Evolutionary conservation across 1,284 basidiomycete genomes (phyloP).

Genomic region (Xerocomus nothofagi): DNA sequence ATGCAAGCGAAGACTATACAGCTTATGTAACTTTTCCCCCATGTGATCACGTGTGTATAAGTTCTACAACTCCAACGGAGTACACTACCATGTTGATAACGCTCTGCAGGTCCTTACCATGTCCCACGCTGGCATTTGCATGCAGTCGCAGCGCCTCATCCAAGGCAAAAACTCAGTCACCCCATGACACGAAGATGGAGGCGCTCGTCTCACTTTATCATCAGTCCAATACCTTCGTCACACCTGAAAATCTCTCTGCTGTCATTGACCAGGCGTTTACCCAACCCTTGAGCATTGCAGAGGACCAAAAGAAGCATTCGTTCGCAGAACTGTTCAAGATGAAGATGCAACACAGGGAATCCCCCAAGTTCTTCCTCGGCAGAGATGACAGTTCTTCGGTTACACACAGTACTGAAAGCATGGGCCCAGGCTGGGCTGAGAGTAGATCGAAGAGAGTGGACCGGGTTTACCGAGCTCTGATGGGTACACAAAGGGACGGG

Average conservation of each 20-base stretch:
- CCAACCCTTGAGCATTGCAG: slow-evolving; percentile 16
- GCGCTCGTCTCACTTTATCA: slow-evolving; percentile 74
- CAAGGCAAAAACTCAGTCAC: slow-evolving; percentile 17
- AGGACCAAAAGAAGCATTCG: slow-evolving; percentile 22
- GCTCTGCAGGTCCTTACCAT: slow-evolving; percentile 6
- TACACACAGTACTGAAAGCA: slow-evolving; percentile 13
- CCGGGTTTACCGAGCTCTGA: slow-evolving; percentile 56
- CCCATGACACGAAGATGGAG: slow-evolving; percentile 56
- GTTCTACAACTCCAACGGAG: neutral
- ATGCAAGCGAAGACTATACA: neutral
- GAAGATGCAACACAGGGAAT: slow-evolving; percentile 29
- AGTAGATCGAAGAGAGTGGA: slow-evolving; percentile 40
- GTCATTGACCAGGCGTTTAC: slow-evolving; percentile 64
- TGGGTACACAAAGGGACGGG: slow-evolving; percentile 48
- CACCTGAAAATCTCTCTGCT: slow-evolving; percentile 61
- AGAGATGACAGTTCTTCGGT: slow-evolving; percentile 16
- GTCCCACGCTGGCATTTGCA: slow-evolving; percentile 6
- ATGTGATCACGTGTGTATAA: neutral
- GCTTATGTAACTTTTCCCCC: slow-evolving; percentile 18
- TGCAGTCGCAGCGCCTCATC: slow-evolving; percentile 23
- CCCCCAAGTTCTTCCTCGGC: slow-evolving; percentile 43
- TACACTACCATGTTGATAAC: slow-evolving; percentile 13
- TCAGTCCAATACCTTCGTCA: slow-evolving; percentile 64
- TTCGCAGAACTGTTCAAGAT: slow-evolving; percentile 22
- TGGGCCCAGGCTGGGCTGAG: slow-evolving; percentile 41